phyloP scores from a whole-genome alignment of 202 grass and related monocot genomes.

The Panicum virgatum region DNA sequence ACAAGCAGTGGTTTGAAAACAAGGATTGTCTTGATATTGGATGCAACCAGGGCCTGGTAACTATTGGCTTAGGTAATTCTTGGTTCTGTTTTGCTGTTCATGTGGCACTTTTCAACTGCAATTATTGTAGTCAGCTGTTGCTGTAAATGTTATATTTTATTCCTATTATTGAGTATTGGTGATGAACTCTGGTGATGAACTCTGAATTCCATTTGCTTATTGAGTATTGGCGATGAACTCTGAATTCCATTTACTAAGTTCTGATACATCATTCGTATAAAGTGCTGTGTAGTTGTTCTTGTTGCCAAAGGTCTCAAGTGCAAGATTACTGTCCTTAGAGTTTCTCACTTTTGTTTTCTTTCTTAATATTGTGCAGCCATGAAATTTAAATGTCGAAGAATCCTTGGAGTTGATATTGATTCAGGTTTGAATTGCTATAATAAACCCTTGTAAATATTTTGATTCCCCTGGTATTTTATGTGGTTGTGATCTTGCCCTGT shows the following conservation, averaged over 20 bases:
- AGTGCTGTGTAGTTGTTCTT: background rate
- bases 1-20: conserved; percentile 84
- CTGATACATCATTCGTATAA: conserved; percentile 1
- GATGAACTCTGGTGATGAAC: too few species aligned
- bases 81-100: background rate
- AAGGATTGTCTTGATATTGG: conserved; percentile 99
- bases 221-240: background rate
- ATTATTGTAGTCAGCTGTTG: background rate
- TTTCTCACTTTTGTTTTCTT: conserved; percentile 38
- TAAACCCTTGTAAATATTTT: conserved; percentile 6
- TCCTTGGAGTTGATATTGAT: conserved; percentile 94
- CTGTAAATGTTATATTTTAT: background rate
- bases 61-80: conserved; percentile 73
- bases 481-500: conserved; percentile 26
- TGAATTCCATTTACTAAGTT: background rate
- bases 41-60: conserved; percentile 92
- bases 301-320: background rate
- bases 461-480: background rate
- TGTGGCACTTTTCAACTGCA: background rate
- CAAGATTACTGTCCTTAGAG: conserved; percentile 10
- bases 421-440: conserved; percentile 45
- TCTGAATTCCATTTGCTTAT: background rate
- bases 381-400: conserved; percentile 83
- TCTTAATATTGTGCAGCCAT: conserved; percentile 55
- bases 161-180: background rate